Conservation (phyloP, 2,329 filamentous ascomycete genomes). For the Rugonectria rugulosa region DNA sequence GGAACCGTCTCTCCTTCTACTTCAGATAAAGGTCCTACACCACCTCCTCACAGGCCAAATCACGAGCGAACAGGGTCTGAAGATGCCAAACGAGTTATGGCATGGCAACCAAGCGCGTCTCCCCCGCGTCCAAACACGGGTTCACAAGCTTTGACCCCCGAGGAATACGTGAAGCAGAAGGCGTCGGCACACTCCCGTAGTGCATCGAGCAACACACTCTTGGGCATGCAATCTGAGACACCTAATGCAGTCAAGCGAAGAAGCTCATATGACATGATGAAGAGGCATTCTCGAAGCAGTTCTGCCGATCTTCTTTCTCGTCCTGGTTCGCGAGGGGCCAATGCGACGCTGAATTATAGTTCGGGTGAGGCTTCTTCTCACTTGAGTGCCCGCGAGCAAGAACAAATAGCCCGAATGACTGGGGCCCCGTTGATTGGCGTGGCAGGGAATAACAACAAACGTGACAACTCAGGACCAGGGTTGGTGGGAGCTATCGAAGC, state of each 20-base stretch:
- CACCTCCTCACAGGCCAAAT: conserved; percentile 34
- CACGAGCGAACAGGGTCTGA: conserved; percentile 58
- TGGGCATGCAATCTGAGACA: conserved; percentile 33
- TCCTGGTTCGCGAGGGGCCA: conserved; percentile 67
- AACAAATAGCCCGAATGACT: conserved; percentile 84
- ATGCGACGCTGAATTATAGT: conserved; percentile 58
- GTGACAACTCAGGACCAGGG: conserved; percentile 61
- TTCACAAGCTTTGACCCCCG: conserved; percentile 74
- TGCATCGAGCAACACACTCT: conserved; percentile 58
- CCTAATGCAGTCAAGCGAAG: conserved; percentile 47
- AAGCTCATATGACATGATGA: conserved; percentile 51
- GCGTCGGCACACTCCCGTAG: conserved; percentile 67
- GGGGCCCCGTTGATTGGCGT: conserved; percentile 78
- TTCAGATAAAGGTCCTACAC: conserved; percentile 35
- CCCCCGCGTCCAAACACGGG: conserved; percentile 56
- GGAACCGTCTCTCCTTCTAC: conserved; percentile 48
- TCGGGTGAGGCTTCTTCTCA: conserved; percentile 55
- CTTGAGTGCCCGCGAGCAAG: conserved; percentile 87
- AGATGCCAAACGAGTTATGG: conserved; percentile 70
- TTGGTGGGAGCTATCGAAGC: conserved; percentile 82
- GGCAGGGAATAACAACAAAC: conserved; percentile 52
- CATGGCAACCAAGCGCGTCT: conserved; percentile 79
- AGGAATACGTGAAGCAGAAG: conserved; percentile 85
- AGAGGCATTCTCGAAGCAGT: conserved; percentile 49
- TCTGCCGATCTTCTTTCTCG: conserved; percentile 58